Evolutionary conservation across 78 protist species (phyloP), one percentile per base, ranked within the genome.

Genomic region (slime mould (Dictyostelium discoideum)): DNA sequence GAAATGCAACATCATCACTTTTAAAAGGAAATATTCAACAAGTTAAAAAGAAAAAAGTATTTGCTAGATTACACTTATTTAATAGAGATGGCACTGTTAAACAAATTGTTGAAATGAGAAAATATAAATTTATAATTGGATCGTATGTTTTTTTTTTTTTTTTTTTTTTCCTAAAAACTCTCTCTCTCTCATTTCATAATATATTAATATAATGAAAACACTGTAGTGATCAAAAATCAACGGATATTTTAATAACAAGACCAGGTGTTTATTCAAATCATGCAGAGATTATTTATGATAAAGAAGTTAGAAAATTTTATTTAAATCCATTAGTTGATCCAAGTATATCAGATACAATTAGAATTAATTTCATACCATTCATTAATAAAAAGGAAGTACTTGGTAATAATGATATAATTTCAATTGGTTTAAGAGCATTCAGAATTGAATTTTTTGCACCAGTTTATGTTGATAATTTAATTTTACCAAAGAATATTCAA

Each of bases 341-440:
- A 10, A 74, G 54, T 6, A 13, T 24, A n/a, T 44, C 81, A 13
- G 93, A 87, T 78, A 78, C 93, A 11, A 37, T 87, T 60, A 76
- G 93, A 78, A 39, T 87, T 32, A 87, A 87, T 60, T 46, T 29
- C 79, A 54, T 87, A 13, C 93, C 93, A 60, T 77, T 46, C 20
- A 87, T 87, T 22, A 77, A 78, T 54, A 87, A 60, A 40, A 32
- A 18, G 40, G 78, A 39, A 5, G 32, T 57, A 24, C 60, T 87
- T 6, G 73, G 44, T 37, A 42, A 87, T 37, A 24, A 57, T 39
- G 93, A 87, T 78, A 63, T 87, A 40, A 63, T 87, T n/a, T 40
- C 93, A 18, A 37, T 87, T 60, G n/a, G 73, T 20, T 54, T 54
- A 42, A 77, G 93, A n/a, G 79, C 93, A 78, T 78, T 87, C 69